Conservation (phyloP, 805 yeast species). For the Candida ficus region DNA sequence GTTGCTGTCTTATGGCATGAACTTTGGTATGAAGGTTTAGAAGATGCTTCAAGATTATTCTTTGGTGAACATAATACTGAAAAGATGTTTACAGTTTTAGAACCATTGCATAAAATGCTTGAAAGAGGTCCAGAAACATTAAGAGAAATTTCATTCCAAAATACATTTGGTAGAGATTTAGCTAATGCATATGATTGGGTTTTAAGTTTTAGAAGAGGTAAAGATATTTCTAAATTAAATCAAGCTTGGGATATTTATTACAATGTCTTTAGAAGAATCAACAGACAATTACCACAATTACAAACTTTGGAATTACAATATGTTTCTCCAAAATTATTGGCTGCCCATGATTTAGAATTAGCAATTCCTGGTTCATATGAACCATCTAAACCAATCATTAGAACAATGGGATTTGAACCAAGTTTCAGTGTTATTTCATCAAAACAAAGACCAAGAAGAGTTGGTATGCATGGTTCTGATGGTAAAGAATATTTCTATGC, state of each 20-base stretch:
- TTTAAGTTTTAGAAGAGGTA: constrained; percentile 74
- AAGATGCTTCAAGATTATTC: constrained; percentile 90
- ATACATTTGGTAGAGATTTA: constrained; percentile 89
- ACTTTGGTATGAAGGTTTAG: constrained; percentile 96
- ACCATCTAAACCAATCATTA: constrained; percentile 74
- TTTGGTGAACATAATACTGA: constrained; percentile 94
- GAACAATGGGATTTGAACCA: constrained; percentile 74
- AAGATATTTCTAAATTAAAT: constrained; percentile 81
- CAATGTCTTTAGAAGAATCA: constrained; percentile 85
- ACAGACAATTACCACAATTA: constrained; percentile 82
- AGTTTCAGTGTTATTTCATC: constrained; percentile 84
- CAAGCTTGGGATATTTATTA: constrained; percentile 98
- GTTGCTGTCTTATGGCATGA: constrained; percentile 98
- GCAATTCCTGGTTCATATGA: constrained; percentile 94
- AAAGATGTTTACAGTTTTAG: constrained; percentile 87
- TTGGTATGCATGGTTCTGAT: constrained; percentile 78
- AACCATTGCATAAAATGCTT: constrained; percentile 81
- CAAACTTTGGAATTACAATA: constrained; percentile 85
- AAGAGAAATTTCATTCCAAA: constrained; percentile 87
- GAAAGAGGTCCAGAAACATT: constrained; percentile 88
- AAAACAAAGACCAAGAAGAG: constrained; percentile 90
- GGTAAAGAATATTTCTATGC: constrained; percentile 83
- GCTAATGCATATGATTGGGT: constrained; percentile 95
- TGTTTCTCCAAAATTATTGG: constrained; percentile 85
- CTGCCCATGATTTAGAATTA: constrained; percentile 71